Evolutionary conservation across 2,329 filamentous ascomycete species (phyloP).

Genomic region (Lasiodiplodia citricola): DNA sequence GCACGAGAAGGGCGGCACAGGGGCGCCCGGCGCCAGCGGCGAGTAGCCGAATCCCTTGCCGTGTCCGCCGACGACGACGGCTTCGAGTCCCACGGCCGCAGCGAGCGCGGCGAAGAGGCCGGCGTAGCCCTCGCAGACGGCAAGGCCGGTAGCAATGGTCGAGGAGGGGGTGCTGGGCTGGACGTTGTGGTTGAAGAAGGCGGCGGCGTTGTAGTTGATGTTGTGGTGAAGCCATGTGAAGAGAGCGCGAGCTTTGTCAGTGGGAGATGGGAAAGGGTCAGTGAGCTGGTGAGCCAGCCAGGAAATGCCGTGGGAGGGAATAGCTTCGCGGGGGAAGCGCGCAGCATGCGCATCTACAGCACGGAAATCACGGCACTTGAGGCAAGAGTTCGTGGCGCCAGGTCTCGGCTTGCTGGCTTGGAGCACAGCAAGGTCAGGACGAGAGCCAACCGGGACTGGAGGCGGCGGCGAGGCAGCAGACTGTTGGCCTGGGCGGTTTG

Average conservation of each 20-base stretch:
- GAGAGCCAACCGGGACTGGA: slow-evolving; percentile 60
- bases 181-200: slow-evolving; percentile 77
- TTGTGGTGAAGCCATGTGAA: slow-evolving; percentile 98
- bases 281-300: slow-evolving; percentile 82
- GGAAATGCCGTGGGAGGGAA: slow-evolving; percentile 71
- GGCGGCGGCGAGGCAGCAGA: slow-evolving; percentile 45
- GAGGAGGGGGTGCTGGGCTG: slow-evolving; percentile 71
- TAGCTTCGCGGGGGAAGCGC: slow-evolving; percentile 72
- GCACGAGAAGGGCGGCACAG: slow-evolving; percentile 66
- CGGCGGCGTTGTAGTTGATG: slow-evolving; percentile 78
- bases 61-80: slow-evolving; percentile 74
- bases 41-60: slow-evolving; percentile 84
- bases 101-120: slow-evolving; percentile 81
- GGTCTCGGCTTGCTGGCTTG: slow-evolving; percentile 51
- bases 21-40: slow-evolving; percentile 66
- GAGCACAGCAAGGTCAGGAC: slow-evolving; percentile 63
- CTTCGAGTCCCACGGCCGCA: slow-evolving; percentile 77
- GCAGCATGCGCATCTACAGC: slow-evolving; percentile 78
- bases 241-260: slow-evolving; percentile 90
- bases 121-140: slow-evolving; percentile 92
- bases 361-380: slow-evolving; percentile 88
- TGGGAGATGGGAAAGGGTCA: slow-evolving; percentile 75
- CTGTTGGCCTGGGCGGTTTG: slow-evolving; percentile 17
- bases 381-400: slow-evolving; percentile 56
- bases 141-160: slow-evolving; percentile 76